Base-by-base conservation (phyloP, 2,329 filamentous ascomycete species). In the Colletotrichum sojae region DNA sequence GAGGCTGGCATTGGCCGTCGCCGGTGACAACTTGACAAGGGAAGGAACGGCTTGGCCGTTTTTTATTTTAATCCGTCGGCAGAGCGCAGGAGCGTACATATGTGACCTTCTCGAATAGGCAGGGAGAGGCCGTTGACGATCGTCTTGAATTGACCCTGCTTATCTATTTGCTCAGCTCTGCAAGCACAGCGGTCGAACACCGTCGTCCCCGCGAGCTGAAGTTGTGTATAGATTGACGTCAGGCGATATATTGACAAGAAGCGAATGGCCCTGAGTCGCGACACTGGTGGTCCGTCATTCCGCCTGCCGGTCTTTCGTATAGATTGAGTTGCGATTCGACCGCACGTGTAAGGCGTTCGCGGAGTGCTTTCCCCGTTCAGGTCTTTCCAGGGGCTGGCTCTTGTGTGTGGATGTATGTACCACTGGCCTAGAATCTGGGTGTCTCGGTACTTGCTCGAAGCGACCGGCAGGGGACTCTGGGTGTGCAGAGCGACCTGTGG, bases 61-160 rank as follows among this genome's bases (percentile, higher is more conserved):
- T 16, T 40, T 22, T 25, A 5, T 45, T 43, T 56, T 25, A n/a
- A 43, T 22, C 13, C 22, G 53, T n/a, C 36, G 31, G 31, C 31
- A 36, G 31, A 36, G 31, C 31, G 31, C 31, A 36, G 22, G 22
- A 25, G 22, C 22, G 22, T 12, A 31, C 3, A 5, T 31, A 36
- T 59, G 56, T 49, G 36, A 63, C 59, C 64, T 63, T 56, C 59
- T 53, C 18, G 25, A 46, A 57, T 51, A 43, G 52, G 63, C 45
- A 56, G 18, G n/a, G 25, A 31, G 55, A 25, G 52, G 36, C 18
- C 52, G 25, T 15, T 15, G 36, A 15, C 54, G 54, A 57, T 57
- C 52, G 52, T 36, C 31, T 36, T 10, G 31, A 10, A 36, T 36
- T 36, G 31, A 36, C 31, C 10, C 5, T 36, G 31, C 8, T 36